A percentile compares a stretch with the other conserved stretches of the same genome.
Conservation (phyloP, 192 early-diverging fungal species). For the Spizellomyces sp. region DNA sequence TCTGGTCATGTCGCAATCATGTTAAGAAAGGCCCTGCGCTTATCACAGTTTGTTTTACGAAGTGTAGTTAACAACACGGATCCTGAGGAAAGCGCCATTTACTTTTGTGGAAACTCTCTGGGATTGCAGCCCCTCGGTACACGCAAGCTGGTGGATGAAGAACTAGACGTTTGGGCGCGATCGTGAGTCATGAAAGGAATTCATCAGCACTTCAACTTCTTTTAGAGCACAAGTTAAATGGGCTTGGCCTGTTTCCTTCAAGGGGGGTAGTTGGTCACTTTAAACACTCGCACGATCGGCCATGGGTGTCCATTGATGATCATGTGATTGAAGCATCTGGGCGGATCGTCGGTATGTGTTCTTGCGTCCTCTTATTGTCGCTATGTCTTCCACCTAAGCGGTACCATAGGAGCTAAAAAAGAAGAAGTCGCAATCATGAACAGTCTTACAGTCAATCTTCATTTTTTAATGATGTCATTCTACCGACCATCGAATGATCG, state of each 20-base stretch:
- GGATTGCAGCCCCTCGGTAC: conserved; percentile 81
- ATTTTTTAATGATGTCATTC: conserved; percentile 89
- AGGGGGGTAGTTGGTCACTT: conserved; percentile 90
- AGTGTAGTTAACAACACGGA: neutral
- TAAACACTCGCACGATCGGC: conserved; percentile 75
- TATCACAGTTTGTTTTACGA: neutral
- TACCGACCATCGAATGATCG: conserved; percentile 78
- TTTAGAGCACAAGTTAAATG: neutral
- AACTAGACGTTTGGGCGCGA: conserved; percentile 87
- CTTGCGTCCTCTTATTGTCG: neutral
- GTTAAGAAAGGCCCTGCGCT: too few relatives aligned
- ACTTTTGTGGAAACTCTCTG: conserved; percentile 95
- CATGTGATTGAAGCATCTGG: conserved; percentile 72
- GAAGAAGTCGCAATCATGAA: conserved; percentile 91
- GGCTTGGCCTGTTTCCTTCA: too few relatives aligned
- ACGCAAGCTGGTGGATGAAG: conserved; percentile 72
- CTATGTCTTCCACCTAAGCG: neutral
- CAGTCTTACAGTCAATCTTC: conserved; percentile 89
- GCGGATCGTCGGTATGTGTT: conserved; percentile 68
- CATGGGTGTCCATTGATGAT: conserved; percentile 87
- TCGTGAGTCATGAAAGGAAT: conserved; percentile 41
- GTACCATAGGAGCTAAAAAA: conserved; percentile 61
- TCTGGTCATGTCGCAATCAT: too few relatives aligned
- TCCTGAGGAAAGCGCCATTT: conserved; percentile 46
- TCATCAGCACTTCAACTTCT: neutral